These are phyloP conservation scores for Penicillium longicatenatum DNA, from an alignment of 495 filamentous ascomycete species.

Conservation along the genomic window DNA sequence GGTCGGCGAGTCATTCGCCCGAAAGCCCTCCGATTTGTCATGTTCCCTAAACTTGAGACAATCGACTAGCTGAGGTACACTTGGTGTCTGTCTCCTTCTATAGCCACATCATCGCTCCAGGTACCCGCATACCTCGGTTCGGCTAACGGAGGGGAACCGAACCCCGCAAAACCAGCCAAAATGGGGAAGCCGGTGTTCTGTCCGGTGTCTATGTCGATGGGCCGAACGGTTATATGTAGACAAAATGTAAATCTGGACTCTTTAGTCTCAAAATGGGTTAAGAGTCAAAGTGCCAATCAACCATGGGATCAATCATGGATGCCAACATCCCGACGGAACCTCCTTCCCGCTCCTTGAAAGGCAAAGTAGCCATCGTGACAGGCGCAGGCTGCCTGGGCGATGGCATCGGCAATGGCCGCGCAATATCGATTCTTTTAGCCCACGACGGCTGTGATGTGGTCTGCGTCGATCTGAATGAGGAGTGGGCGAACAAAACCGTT, in stretches of 20 bases:
- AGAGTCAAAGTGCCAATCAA: background rate
- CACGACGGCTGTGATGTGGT: constrained; percentile 55
- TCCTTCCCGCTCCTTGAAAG: constrained; percentile 34
- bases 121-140: constrained; percentile 23
- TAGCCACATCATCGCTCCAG: background rate
- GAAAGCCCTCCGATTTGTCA: background rate
- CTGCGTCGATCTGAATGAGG: constrained; percentile 52
- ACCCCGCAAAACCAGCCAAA: constrained; percentile 22
- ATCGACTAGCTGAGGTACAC: background rate
- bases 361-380: constrained; percentile 60
- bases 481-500: constrained; percentile 50
- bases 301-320: constrained; percentile 26
- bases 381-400: constrained; percentile 55
- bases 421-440: constrained; percentile 58
- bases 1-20: background rate
- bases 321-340: constrained; percentile 21
- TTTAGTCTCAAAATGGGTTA: background rate
- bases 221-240: background rate
- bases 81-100: background rate
- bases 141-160: constrained; percentile 12
- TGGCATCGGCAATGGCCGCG: constrained; percentile 61
- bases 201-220: background rate
- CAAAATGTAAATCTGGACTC: background rate
- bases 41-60: background rate
- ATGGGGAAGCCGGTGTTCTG: constrained; percentile 7